Evolutionary conservation across 495 filamentous ascomycete genomes (phyloP).

Genomic region (Xylaria sp.): DNA sequence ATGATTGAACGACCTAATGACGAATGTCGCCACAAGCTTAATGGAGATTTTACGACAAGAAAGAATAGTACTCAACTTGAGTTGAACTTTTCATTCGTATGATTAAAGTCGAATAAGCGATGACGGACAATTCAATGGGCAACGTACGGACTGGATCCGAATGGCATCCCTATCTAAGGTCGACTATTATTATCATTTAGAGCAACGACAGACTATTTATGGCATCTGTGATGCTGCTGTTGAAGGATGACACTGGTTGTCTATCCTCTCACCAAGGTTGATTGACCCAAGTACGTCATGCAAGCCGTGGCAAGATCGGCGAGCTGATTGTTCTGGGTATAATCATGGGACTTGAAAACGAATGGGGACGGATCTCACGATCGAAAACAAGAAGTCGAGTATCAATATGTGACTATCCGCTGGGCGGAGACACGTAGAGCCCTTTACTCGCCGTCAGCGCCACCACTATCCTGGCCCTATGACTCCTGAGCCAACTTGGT

Average conservation of each 20-base stretch:
- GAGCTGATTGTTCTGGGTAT: slow-evolving; percentile 29
- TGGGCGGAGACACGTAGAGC: slow-evolving; percentile 39
- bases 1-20: slow-evolving; percentile 54
- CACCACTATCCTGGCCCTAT: slow-evolving; percentile 31
- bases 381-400: slow-evolving; percentile 39
- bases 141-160: slow-evolving; percentile 36
- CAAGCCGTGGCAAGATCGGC: slow-evolving; percentile 42
- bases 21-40: slow-evolving; percentile 43
- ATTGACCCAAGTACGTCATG: slow-evolving; percentile 32
- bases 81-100: slow-evolving; percentile 45
- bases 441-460: slow-evolving; percentile 40
- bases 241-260: slow-evolving; percentile 55
- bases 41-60: slow-evolving; percentile 42
- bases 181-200: slow-evolving; percentile 42
- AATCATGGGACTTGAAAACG: slow-evolving; percentile 37
- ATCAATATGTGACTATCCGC: slow-evolving; percentile 34
- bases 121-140: slow-evolving; percentile 39
- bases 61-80: slow-evolving; percentile 44
- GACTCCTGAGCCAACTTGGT: slow-evolving; percentile 25
- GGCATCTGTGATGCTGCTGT: slow-evolving; percentile 48
- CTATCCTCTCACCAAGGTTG: slow-evolving; percentile 43
- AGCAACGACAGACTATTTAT: slow-evolving; percentile 40
- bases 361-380: slow-evolving; percentile 42
- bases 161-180: slow-evolving; percentile 38
- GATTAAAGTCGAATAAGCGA: slow-evolving; percentile 36